Base-by-base conservation (phyloP, 352 stramenopile species). In the Phytophthora colocasiae region DNA sequence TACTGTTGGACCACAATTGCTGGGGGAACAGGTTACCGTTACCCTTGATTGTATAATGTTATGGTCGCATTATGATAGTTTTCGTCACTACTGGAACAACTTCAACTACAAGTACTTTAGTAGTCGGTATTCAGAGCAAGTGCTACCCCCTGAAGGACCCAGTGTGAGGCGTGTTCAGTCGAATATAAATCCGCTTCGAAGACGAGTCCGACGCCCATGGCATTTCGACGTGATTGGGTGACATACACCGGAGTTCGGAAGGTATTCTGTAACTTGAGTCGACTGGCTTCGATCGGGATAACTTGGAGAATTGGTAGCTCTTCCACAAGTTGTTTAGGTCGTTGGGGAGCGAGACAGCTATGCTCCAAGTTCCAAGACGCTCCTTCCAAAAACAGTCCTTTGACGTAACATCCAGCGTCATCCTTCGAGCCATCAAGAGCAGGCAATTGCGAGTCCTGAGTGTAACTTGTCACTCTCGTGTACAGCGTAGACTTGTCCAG, bases 171-270 rank as follows among this genome's bases (percentile, higher is more conserved):
- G 66, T 99, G 96, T 57, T 98, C 91, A 10, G 89, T 81, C 12
- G 92, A 97, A 40, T 88, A 89, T 1, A 99, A 69, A 62, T 98
- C 91, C 11, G 95, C 96, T 66, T 98, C 90, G 67, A 98, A 98
- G 14, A 99, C 95, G 17, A 98, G 77, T 0, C 96, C 96, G 19
- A 98, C 92, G 24, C 96, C 96, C 95, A 98, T 98, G 36, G 96
- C 96, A 54, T 99, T 99, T 10, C 91, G 82, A 14, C 96, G 81
- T 22, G 81, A 90, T 75, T 98, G 95, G 12, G 96, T 98, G 24
- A 98, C 95, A 72, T 99, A 99, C 49, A 99, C 96, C 9, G 96
- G 96, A 19, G 96, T 98, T 17, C 85, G 91, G 77, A 99, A 98
- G 1, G 93, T 98, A 66, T 97, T 97, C 43, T 98, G 90, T 22